phyloP scores from a whole-genome alignment of 1,284 basidiomycete genomes.

The Puccinia coronata region DNA sequence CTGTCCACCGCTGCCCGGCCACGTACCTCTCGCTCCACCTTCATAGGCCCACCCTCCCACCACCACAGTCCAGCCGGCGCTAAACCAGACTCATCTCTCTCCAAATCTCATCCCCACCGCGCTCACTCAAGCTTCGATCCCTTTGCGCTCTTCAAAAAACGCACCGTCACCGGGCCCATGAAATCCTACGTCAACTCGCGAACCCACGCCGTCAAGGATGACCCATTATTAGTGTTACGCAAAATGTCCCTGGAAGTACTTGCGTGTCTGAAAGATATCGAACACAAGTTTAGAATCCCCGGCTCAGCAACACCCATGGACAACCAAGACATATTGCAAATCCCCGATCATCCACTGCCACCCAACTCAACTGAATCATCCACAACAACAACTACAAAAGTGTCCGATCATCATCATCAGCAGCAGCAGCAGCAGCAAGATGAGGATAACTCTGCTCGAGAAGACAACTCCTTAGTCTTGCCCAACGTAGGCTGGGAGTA shows the following conservation, averaged over 20 bases:
- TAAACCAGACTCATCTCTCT: neutral
- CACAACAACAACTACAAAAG: too few relatives aligned
- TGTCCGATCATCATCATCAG: neutral
- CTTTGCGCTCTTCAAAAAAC: constrained; percentile 47
- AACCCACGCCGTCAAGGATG: constrained; percentile 53
- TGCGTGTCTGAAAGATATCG: constrained; percentile 67
- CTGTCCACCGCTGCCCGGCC: constrained; percentile 45
- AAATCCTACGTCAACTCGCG: neutral
- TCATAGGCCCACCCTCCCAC: neutral
- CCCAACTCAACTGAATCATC: too few relatives aligned
- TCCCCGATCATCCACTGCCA: neutral
- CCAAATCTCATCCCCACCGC: neutral
- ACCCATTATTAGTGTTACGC: constrained; percentile 70
- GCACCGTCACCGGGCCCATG: neutral
- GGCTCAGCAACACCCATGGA: constrained; percentile 59
- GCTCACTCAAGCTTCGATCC: constrained; percentile 32
- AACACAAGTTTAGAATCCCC: constrained; percentile 55
- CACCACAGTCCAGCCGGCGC: constrained; percentile 49
- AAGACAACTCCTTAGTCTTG: neutral
- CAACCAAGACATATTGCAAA: constrained; percentile 54
- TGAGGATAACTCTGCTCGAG: constrained; percentile 22
- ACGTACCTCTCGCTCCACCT: constrained; percentile 23
- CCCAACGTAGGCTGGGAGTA: constrained; percentile 44
- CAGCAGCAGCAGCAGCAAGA: constrained; percentile 7
- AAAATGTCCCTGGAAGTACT: constrained; percentile 75